Evolutionary conservation across 2,329 filamentous ascomycete species (phyloP).

Genomic region (Parastagonospora nodorum): DNA sequence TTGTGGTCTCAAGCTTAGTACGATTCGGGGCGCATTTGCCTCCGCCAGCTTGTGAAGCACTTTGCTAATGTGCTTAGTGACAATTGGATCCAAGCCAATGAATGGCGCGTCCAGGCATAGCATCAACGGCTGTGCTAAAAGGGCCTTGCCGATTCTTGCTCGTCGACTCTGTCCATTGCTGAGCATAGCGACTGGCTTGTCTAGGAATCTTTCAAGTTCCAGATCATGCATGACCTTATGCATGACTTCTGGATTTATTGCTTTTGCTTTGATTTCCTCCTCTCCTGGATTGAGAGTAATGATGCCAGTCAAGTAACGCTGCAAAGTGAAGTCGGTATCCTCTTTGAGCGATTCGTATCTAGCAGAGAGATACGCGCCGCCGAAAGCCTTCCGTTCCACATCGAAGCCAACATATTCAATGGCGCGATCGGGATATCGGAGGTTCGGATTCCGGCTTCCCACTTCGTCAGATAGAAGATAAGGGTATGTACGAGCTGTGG

Average conservation of each 20-base stretch:
- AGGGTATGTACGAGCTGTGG: constrained; percentile 76
- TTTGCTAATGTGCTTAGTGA: constrained; percentile 71
- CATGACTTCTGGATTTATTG: constrained; percentile 56
- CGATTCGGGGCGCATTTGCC: constrained; percentile 69
- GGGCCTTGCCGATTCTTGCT: constrained; percentile 83
- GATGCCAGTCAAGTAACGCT: constrained; percentile 80
- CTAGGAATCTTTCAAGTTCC: constrained; percentile 68
- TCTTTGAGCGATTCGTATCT: constrained; percentile 89
- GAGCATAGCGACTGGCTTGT: constrained; percentile 84
- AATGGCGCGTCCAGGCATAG: constrained; percentile 87
- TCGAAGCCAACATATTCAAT: constrained; percentile 93
- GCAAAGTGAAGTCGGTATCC: constrained; percentile 82
- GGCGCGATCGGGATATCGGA: constrained; percentile 67
- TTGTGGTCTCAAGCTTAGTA: constrained; percentile 81
- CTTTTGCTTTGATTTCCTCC: constrained; percentile 49
- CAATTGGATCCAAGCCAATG: constrained; percentile 82
- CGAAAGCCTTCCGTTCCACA: constrained; percentile 65
- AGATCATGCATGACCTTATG: constrained; percentile 71
- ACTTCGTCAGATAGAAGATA: constrained; percentile 71
- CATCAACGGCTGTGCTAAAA: constrained; percentile 79
- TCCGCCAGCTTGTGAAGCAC: constrained; percentile 72
- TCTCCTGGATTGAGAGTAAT: constrained; percentile 79
- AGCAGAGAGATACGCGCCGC: constrained; percentile 79
- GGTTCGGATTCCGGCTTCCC: constrained; percentile 53
- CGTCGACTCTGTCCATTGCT: constrained; percentile 92